Evolutionary conservation across 2,329 filamentous ascomycete species (phyloP).

Genomic region (Colletotrichum incanum): DNA sequence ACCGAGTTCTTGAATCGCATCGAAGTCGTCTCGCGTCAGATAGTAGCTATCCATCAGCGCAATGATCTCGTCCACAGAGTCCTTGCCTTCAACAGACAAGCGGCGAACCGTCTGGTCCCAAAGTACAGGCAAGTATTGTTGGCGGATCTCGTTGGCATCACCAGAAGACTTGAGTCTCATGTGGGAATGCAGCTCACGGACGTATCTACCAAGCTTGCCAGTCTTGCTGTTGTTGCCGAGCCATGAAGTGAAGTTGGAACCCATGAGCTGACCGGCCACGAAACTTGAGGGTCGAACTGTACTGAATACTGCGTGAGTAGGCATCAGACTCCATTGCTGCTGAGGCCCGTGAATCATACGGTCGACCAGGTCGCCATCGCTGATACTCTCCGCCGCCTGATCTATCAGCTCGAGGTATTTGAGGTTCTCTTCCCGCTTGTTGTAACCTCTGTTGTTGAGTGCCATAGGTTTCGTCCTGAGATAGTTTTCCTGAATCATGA

Average conservation of each 20-base stretch:
- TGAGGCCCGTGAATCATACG: constrained; percentile 98
- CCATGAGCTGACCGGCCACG: constrained; percentile 82
- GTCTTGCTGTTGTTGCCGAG: constrained; percentile 95
- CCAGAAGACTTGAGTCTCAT: constrained; percentile 94
- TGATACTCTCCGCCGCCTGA: constrained; percentile 94
- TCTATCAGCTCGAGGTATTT: constrained; percentile 91
- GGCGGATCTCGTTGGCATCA: constrained; percentile 92
- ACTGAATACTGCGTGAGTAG: constrained; percentile 94
- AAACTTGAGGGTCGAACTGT: constrained; percentile 94
- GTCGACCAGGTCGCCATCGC: constrained; percentile 95
- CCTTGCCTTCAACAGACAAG: constrained; percentile 84
- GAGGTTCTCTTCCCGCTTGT: constrained; percentile 78
- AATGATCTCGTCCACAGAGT: constrained; percentile 86
- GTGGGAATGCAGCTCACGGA: constrained; percentile 96
- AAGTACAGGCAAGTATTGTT: constrained; percentile 92
- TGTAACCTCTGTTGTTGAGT: constrained; percentile 70
- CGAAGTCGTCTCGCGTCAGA: constrained; percentile 94
- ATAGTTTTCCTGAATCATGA: constrained; percentile 99
- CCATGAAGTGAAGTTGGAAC: constrained; percentile 89
- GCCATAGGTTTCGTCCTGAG: constrained; percentile 83
- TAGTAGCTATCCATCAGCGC: constrained; percentile 98
- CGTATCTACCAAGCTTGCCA: constrained; percentile 81
- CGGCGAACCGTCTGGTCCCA: constrained; percentile 86
- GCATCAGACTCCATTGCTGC: constrained; percentile 99
- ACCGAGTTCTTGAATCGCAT: constrained; percentile 91